Percentiles rank a stretch among this genome's conserved stretches.
These are phyloP conservation scores for Cryptococcus sp. DNA, from an alignment of 1,284 basidiomycete species.

Conservation along the genomic window DNA sequence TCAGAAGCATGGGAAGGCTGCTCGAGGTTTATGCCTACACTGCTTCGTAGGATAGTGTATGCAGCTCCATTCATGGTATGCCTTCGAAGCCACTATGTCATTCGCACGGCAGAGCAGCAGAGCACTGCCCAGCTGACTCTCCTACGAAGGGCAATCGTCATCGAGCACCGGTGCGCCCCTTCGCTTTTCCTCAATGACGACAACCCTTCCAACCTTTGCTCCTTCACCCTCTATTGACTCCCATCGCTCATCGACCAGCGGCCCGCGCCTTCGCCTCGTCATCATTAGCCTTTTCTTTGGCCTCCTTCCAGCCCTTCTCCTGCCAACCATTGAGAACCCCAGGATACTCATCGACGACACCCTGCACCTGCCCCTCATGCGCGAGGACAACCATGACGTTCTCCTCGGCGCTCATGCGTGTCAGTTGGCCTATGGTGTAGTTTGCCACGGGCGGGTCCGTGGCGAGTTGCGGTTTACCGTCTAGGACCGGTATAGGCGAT, in stretches of 20 bases:
- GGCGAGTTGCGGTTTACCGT: conserved; percentile 15
- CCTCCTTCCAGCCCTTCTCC: conserved; percentile 23
- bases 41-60: no score
- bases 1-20: no score
- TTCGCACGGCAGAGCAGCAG: no score
- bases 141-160: no score
- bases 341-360: conserved; percentile 22
- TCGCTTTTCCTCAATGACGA: no score
- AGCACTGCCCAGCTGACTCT: no score
- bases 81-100: no score
- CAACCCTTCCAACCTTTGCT: no score
- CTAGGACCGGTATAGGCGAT: conserved; percentile 15
- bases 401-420: conserved; percentile 23
- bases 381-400: conserved; percentile 36
- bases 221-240: no score
- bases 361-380: conserved; percentile 29
- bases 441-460: conserved; percentile 18
- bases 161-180: no score
- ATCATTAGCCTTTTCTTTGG: conserved; percentile 13
- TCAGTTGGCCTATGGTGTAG: conserved; percentile 22
- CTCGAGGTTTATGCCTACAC: no score
- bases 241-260: background rate
- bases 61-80: no score
- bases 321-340: conserved; percentile 16
- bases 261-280: conserved; percentile 19